phyloP scores from a whole-genome alignment of 169 alveolate genomes.

The Condylostoma magnum region DNA sequence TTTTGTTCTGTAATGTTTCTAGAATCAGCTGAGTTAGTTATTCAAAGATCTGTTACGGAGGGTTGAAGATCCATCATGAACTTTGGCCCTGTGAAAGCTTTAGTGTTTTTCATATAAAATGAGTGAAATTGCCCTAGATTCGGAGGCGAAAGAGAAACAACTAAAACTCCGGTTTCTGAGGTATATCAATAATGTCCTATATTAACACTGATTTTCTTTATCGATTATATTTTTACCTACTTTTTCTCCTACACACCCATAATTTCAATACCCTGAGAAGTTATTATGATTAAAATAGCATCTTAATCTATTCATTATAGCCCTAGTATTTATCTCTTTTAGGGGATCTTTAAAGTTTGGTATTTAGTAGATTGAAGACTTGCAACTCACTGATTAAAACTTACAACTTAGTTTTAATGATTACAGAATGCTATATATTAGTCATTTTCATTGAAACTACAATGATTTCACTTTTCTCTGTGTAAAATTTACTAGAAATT shows the following conservation, averaged over 20 bases:
- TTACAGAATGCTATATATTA: background rate
- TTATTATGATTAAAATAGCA: background rate
- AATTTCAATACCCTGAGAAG: conserved; percentile 1
- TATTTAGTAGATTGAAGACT: background rate
- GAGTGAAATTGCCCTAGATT: conserved; percentile 12
- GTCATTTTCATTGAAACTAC: background rate
- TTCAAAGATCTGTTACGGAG: conserved; percentile 22
- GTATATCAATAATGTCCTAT: conserved; percentile 24
- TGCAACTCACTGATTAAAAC: background rate
- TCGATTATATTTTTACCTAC: background rate
- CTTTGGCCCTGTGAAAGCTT: conserved; percentile 14
- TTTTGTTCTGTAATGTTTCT: background rate
- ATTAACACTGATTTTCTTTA: background rate
- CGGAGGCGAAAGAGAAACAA: conserved; percentile 22
- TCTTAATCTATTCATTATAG: background rate
- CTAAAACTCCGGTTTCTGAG: background rate
- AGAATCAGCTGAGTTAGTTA: background rate
- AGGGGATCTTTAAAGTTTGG: background rate
- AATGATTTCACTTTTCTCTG: background rate
- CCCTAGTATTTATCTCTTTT: conserved; percentile 19
- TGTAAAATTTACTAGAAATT: background rate
- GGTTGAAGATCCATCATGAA: conserved; percentile 9
- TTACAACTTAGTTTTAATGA: background rate
- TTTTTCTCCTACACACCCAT: background rate
- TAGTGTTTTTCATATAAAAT: conserved; percentile 15